These are phyloP conservation scores for Capsella rubella DNA, from an alignment of 441 rosid genomes.

Conservation along the genomic window DNA sequence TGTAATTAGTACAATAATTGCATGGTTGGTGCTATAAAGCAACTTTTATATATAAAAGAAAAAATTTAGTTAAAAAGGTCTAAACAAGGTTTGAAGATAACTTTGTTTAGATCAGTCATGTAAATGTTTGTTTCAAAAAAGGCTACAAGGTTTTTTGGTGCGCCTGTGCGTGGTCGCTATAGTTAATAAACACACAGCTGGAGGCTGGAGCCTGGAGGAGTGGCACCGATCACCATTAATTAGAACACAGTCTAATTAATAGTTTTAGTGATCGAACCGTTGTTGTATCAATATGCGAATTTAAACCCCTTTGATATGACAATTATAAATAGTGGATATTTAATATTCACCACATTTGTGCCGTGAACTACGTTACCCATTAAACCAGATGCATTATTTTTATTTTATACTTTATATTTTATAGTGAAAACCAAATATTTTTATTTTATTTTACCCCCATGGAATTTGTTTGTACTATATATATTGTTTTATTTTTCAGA, in stretches of 20 bases:
- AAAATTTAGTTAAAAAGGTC: too few relatives aligned
- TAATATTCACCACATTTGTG: conserved; percentile 12
- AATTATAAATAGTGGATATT: neutral
- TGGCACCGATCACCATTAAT: conserved; percentile 6
- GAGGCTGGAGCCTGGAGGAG: neutral
- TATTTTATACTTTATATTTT: neutral
- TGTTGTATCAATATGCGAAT: neutral
- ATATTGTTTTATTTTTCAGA: neutral
- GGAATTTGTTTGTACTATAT: neutral
- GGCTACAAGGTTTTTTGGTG: conserved; percentile 20
- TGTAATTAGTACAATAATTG: neutral
- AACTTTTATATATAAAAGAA: neutral
- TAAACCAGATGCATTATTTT: neutral
- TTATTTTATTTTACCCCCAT: neutral
- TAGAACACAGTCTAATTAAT: neutral
- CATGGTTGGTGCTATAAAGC: conserved; percentile 7
- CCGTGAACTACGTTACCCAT: conserved; percentile 17
- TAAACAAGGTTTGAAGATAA: neutral
- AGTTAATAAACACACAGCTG: neutral
- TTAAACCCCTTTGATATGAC: neutral
- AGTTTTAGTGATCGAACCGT: neutral
- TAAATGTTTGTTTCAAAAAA: neutral
- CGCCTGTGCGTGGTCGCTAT: conserved; percentile 10
- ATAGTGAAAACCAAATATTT: neutral
- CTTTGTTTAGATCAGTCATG: neutral